A percentile compares a stretch with the other conserved stretches of the same genome.
These are phyloP conservation scores for Neurospora sp. DNA, from an alignment of 495 filamentous ascomycete species.

Conservation along the genomic window DNA sequence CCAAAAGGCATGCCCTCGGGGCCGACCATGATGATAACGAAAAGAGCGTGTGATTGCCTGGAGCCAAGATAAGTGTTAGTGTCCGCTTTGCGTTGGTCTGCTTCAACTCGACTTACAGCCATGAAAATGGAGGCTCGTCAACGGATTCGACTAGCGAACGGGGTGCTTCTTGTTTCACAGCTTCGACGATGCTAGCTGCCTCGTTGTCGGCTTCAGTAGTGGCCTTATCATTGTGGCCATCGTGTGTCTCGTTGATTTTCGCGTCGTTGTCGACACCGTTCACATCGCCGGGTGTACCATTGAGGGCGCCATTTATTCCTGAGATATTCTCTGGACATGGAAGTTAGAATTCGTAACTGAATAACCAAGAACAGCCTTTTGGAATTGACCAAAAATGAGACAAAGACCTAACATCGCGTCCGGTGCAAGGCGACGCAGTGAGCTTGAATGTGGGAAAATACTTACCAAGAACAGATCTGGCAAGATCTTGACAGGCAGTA, in stretches of 20 bases:
- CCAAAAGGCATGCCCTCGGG: constrained; percentile 38
- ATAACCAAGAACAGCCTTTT: not conserved
- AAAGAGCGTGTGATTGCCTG: constrained; percentile 42
- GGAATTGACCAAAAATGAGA: not conserved
- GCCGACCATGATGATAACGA: constrained; percentile 42
- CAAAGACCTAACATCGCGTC: not conserved
- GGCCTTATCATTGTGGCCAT: not conserved
- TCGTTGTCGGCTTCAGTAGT: not conserved
- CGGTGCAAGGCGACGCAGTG: not conserved
- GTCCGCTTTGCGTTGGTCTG: not conserved
- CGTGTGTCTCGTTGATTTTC: not conserved
- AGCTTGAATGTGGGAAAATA: not conserved
- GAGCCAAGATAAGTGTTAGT: constrained; percentile 1
- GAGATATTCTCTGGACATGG: not conserved
- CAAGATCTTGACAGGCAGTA: not conserved
- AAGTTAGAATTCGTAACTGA: not conserved
- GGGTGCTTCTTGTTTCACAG: not conserved
- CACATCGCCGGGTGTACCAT: not conserved
- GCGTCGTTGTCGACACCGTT: not conserved
- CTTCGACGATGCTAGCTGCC: not conserved
- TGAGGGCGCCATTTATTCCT: not conserved
- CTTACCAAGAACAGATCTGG: not conserved
- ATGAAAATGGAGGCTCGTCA: constrained; percentile 17
- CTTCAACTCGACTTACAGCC: constrained; percentile 20
- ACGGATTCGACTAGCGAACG: not conserved